Evolutionary conservation across 805 yeast genomes (phyloP).

Genomic region (Suhomyces sp.): DNA sequence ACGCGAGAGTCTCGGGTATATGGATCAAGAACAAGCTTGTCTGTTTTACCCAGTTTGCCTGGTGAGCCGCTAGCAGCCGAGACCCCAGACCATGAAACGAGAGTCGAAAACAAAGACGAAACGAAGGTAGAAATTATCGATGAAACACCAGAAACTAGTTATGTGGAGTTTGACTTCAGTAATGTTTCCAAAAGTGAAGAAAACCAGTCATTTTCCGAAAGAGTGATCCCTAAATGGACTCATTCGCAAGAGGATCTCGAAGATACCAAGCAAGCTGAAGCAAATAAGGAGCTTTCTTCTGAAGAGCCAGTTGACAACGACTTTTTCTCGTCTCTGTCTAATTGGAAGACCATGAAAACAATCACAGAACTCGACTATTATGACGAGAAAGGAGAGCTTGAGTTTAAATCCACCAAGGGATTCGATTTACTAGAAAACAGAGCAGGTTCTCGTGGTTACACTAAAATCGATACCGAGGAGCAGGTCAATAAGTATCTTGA

Average conservation of each 20-base stretch:
- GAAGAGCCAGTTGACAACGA: conserved; percentile 5
- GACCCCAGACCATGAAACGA: not conserved
- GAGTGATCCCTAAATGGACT: conserved; percentile 1
- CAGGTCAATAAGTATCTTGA: conserved; percentile 70
- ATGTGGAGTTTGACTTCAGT: conserved; percentile 31
- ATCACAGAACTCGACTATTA: conserved; percentile 75
- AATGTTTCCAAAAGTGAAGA: conserved; percentile 2
- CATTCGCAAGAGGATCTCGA: not conserved
- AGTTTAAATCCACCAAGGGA: conserved; percentile 30
- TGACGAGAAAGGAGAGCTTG: conserved; percentile 72
- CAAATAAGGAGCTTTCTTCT: not conserved
- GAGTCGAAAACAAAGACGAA: not conserved
- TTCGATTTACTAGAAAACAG: conserved; percentile 30
- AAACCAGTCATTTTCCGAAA: conserved; percentile 1
- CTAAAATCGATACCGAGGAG: conserved; percentile 82
- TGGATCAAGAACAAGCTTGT: conserved; percentile 19
- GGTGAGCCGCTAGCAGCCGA: not conserved
- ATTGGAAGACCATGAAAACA: conserved; percentile 87
- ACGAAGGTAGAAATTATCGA: not conserved
- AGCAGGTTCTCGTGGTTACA: conserved; percentile 66
- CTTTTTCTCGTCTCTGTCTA: conserved; percentile 40
- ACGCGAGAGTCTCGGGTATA: conserved; percentile 1
- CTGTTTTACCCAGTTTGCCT: conserved; percentile 23
- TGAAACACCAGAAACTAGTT: conserved; percentile 14
- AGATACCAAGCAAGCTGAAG: not conserved